Evolutionary conservation across 306 rosid species (phyloP), one percentile per base, ranked within the genome.

Genomic region (Senna siamea): DNA sequence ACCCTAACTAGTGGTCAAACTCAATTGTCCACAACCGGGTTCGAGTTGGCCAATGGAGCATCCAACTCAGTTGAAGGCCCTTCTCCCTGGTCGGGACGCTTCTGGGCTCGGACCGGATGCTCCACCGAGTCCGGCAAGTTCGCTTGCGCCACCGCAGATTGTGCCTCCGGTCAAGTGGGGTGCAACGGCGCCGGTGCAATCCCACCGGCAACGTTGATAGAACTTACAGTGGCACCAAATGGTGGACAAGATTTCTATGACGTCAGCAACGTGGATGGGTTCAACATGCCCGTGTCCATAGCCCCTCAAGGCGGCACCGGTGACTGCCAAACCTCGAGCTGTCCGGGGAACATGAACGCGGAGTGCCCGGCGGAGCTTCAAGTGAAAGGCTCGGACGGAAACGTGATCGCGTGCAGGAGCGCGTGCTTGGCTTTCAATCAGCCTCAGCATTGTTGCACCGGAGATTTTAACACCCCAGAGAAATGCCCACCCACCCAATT

Each of bases 231-330:
- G 0, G 78, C 72, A 0, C 1, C 51, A 1, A 72, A 57, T 13
- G 82, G 84, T 1, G 90, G 90, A 46, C 91, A 84, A 65, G 95
- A 91, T 63, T 85, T 74, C 81, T 91, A 85, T 38, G 92, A 87
- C n/a, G 69, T 89, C 1, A 91, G 92, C 72, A 84, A 77, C 40
- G 92, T 88, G 0, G 92, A 88, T 10, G 93, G 93, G 18, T 91
- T 87, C 82, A 91, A 91, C 66, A 34, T 90, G 41, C 93, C 92
- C 0, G 53, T 90, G 28, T 78, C 87, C 0, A 22, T 88, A 2
- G 57, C 79, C 1, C 84, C 93, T 1, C 76, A 68, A n/a, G 89
- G 92, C 0, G 89, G 93, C 0, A 47, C 65, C 1, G 76, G 83
- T 0, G 81, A 6, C 0, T 91, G 92, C 73, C 1, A 35, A 11